phyloP scores from a whole-genome alignment of 768 basidiomycete species.

The Hygrophorus russula region DNA sequence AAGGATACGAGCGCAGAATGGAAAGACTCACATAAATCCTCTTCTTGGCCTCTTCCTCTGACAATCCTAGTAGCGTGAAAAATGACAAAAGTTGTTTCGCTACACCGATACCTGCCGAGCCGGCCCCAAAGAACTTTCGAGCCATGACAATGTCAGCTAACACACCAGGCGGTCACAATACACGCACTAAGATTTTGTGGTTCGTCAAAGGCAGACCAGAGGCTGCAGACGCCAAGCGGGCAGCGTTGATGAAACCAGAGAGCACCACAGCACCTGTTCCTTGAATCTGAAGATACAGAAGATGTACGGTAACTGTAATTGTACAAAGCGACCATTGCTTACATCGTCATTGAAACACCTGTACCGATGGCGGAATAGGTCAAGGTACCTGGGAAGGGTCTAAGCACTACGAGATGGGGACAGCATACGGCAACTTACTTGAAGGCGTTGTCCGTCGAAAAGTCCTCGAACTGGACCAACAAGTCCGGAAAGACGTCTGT shows the following conservation, averaged over 20 bases:
- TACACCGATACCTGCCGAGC: constrained; percentile 82
- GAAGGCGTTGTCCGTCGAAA: constrained; percentile 73
- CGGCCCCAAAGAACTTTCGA: constrained; percentile 69
- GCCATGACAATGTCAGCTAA: no score
- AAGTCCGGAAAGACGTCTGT: constrained; percentile 51
- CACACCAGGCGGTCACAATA: no score
- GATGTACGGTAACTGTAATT: background rate
- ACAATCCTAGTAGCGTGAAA: constrained; percentile 60
- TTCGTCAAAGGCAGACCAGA: constrained; percentile 47
- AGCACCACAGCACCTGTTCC: constrained; percentile 68
- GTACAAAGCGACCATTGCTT: constrained; percentile 13
- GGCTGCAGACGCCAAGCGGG: constrained; percentile 44
- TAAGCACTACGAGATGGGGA: background rate
- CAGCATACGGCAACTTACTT: constrained; percentile 5
- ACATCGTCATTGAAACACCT: constrained; percentile 69
- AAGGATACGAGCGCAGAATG: background rate
- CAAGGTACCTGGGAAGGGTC: constrained; percentile 34
- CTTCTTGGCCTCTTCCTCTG: constrained; percentile 52
- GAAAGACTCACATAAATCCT: constrained; percentile 48
- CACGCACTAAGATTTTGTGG: constrained; percentile 51
- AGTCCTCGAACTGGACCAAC: constrained; percentile 70
- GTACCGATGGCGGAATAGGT: constrained; percentile 45
- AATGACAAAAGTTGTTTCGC: constrained; percentile 76
- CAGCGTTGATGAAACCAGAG: constrained; percentile 67
- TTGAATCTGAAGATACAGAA: constrained; percentile 33